phyloP scores from a whole-genome alignment of 1,139 yeast species.

The Kurtzmaniella natalensis region DNA sequence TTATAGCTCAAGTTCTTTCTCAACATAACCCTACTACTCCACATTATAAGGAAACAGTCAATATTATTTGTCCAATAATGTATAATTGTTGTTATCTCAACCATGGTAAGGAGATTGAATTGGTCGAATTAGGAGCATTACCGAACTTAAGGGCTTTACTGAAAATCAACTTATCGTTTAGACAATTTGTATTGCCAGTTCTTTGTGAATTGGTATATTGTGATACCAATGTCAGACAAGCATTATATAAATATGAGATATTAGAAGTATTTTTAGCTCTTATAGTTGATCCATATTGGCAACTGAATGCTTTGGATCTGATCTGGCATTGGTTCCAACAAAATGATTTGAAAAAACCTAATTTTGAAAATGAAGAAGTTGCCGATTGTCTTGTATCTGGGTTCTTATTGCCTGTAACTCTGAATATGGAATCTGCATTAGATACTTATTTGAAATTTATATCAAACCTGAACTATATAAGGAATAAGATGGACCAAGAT shows the following conservation, averaged over 20 bases:
- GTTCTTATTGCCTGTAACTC: conserved; percentile 34
- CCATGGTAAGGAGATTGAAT: conserved; percentile 46
- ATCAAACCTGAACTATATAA: conserved; percentile 16
- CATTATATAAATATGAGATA: conserved; percentile 36
- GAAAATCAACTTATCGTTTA: conserved; percentile 44
- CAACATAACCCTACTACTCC: conserved; percentile 22
- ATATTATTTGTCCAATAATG: conserved; percentile 39
- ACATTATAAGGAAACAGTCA: conserved; percentile 39
- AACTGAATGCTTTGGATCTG: conserved; percentile 62
- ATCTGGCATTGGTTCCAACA: conserved; percentile 38
- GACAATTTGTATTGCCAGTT: conserved; percentile 60
- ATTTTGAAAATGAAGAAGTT: conserved; percentile 25
- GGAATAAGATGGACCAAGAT: conserved; percentile 22
- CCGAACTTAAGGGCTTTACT: conserved; percentile 48
- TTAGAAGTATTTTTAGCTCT: conserved; percentile 46
- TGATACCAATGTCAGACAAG: conserved; percentile 33
- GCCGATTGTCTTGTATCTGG: conserved; percentile 34
- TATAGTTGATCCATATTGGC: conserved; percentile 64
- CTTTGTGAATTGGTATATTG: conserved; percentile 60
- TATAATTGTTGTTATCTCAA: conserved; percentile 60
- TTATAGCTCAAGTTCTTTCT: conserved; percentile 28
- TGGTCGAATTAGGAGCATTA: conserved; percentile 51
- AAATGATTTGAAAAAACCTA: conserved; percentile 19
- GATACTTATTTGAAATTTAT: conserved; percentile 37
- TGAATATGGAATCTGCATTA: conserved; percentile 38